Base-by-base conservation (phyloP, 345 rosid species). In the Eucalyptus virginea region DNA sequence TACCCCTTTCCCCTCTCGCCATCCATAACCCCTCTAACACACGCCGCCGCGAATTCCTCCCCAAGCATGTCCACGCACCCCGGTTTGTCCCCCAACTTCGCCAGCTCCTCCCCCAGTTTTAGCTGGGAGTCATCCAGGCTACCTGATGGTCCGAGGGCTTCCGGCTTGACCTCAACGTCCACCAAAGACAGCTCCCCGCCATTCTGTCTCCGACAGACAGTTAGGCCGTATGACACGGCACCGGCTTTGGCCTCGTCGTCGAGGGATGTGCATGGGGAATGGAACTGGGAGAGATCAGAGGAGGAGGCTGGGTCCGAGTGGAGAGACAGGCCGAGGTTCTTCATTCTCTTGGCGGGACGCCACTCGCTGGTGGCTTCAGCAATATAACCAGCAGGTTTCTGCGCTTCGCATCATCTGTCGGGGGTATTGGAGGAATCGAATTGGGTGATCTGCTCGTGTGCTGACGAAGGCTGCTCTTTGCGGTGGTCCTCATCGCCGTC, bases 21-120 rank as follows among this genome's bases (percentile, higher is more conserved):
- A 97, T 3, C 99, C 99, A 60, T 96, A 96, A 1, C 99, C 99
- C 88, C 94, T 93, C 47, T 1, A 21, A 97, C 94, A 91, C 94
- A 87, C 8, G 98, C 96, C 37, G 92, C 93, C 1, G 95, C 98
- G 50, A 93, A 96, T 5, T 91, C 97, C 89, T 96, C 99, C 4
- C 95, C 96, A 4, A 99, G 96, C 89, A 95, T 91, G 42, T 94
- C 98, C 88, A 93, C 97, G 16, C 92, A 88, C 4, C 94, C 94
- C 13, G 90, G 94, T 91, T 96, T 94, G 30, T 96, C 99, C 24
- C 96, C 95, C 51, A 96, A 89, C 86, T 91, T 89, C 34, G 91
- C 87, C 86, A 97, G 26, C 80, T 95, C 97, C 62, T 90, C 37
- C 91, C 85, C 94, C 60, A 95, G 88, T 58, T 92, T 95, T 60